Evolutionary conservation across 305 asterid species (phyloP).

Genomic region (Fraxinus baroniana): DNA sequence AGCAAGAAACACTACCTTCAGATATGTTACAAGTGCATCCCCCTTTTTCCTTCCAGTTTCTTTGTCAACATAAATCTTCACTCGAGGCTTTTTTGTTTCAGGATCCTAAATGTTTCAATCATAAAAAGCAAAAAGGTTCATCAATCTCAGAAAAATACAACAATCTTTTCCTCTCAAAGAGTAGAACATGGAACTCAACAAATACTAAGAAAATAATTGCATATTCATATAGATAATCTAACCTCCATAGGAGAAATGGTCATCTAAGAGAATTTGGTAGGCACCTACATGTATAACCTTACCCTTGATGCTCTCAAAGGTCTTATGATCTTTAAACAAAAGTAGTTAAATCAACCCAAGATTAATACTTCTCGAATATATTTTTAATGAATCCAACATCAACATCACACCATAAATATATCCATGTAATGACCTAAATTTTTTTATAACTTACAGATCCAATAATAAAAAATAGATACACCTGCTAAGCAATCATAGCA

Average conservation of each 20-base stretch:
- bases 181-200: conserved; percentile 4
- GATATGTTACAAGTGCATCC: conserved; percentile 86
- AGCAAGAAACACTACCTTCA: conserved; percentile 60
- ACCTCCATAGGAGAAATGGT: neutral
- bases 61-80: conserved; percentile 83
- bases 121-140: conserved; percentile 25
- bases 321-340: neutral
- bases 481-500: neutral
- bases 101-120: conserved; percentile 60
- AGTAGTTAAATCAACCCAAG: neutral
- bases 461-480: neutral
- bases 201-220: neutral
- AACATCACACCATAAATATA: neutral
- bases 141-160: neutral
- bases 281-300: neutral
- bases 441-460: neutral
- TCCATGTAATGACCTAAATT: neutral
- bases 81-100: conserved; percentile 85
- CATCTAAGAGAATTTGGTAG: neutral
- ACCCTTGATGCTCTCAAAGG: neutral
- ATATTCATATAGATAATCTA: neutral
- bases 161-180: conserved; percentile 1
- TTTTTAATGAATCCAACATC: neutral
- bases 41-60: conserved; percentile 86
- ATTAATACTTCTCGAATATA: neutral